phyloP scores from a whole-genome alignment of 169 alveolate species.

The Amoebophrya sp. region DNA sequence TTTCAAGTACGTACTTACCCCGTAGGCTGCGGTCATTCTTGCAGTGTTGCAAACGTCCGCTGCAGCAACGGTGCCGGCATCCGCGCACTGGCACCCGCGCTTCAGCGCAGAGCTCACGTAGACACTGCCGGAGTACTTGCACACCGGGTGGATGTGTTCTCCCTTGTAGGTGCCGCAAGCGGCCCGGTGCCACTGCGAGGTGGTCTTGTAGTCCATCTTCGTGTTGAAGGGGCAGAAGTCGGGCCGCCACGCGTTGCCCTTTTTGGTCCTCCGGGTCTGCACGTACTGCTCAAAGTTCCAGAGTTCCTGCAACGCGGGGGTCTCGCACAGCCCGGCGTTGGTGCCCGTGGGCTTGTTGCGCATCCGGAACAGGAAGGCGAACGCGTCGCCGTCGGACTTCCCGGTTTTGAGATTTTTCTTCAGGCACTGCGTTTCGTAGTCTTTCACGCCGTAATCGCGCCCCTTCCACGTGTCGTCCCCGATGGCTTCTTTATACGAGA shows the following conservation, averaged over 20 bases:
- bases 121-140: not conserved
- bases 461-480: not conserved
- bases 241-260: not conserved
- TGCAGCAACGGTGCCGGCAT: too few species aligned
- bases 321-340: not conserved
- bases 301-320: not conserved
- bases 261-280: not conserved
- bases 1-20: too few species aligned
- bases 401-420: not conserved
- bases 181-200: not conserved
- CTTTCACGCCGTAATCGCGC: not conserved
- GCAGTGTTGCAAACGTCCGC: too few species aligned
- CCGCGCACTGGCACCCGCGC: not conserved
- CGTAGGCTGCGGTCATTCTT: too few species aligned
- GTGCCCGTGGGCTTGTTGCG: not conserved
- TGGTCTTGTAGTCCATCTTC: not conserved
- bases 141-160: not conserved
- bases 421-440: not conserved
- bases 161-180: not conserved
- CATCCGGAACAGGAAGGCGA: not conserved
- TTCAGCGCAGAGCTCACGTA: not conserved
- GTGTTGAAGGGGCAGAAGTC: not conserved
- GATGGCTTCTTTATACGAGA: not conserved
- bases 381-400: not conserved
- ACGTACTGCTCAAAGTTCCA: not conserved